Evolutionary conservation across 1,139 yeast species (phyloP).

Genomic region (Saccharomycopsis phalli): DNA sequence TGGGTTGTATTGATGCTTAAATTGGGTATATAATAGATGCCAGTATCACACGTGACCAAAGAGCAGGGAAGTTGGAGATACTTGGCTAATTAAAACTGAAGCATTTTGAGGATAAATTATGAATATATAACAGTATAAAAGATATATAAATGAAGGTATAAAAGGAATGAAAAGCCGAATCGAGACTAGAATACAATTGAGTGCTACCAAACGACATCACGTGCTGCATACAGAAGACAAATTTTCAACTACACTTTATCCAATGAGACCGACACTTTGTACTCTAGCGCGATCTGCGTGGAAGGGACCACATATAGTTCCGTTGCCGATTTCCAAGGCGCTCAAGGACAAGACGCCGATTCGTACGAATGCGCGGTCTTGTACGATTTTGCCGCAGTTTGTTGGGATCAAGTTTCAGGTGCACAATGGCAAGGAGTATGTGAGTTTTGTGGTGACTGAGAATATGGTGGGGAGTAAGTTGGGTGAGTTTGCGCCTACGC

Average conservation of each 20-base stretch:
- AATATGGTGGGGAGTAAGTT: slow-evolving; percentile 97
- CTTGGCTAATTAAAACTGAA: too few species aligned
- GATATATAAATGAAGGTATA: too few species aligned
- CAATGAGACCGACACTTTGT: slow-evolving; percentile 13
- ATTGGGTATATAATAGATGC: too few species aligned
- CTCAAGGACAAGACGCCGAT: slow-evolving; percentile 73
- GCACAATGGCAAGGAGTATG: slow-evolving; percentile 93
- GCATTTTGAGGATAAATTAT: too few species aligned
- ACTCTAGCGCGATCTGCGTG: slow-evolving; percentile 23
- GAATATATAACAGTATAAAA: too few species aligned
- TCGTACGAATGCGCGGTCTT: slow-evolving; percentile 87
- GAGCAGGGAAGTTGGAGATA: too few species aligned
- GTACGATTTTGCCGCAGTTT: slow-evolving; percentile 91
- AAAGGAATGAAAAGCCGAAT: background rate
- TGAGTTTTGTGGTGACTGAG: slow-evolving; percentile 77
- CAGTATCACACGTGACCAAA: too few species aligned
- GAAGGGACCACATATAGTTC: slow-evolving; percentile 85
- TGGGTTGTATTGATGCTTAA: too few species aligned
- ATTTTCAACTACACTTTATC: too few species aligned
- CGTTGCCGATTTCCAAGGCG: slow-evolving; percentile 84
- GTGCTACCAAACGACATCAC: too few species aligned
- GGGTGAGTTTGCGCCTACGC: slow-evolving; percentile 92
- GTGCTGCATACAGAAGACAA: too few species aligned
- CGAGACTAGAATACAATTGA: background rate
- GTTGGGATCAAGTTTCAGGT: slow-evolving; percentile 91